Base-by-base conservation (phyloP, 2,329 filamentous ascomycete species). In the Penicillium sp. region DNA sequence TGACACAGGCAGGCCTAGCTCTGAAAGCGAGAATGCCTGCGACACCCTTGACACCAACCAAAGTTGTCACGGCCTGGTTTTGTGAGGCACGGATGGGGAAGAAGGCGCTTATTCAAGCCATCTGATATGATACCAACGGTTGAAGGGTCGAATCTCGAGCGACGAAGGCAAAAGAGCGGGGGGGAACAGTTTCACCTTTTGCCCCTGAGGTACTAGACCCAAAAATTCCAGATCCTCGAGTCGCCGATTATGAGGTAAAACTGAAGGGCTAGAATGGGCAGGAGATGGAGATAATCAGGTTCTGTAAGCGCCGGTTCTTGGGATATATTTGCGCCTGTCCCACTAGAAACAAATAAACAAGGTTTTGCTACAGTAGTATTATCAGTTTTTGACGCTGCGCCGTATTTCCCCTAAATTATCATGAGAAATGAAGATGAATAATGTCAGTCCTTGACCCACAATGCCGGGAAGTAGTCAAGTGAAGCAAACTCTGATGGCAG, bases 101-200 rank as follows among this genome's bases (percentile, higher is more conserved):
- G 26, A 55, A 45, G 56, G 66, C 65, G 65, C 63, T 62, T 68
- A 68, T 55, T 50, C 61, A 60, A 19, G 45, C 47, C 45, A 29
- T 44, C 23, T 63, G 64, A 67, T 66, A 67, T 65, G 66, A 60
- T 67, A 66, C 62, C 67, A 50, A 61, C 57, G 46, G 57, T 51
- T 57, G 56, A 38, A 38, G 5, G 8, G 35, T 13, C 35, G 15
- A 38, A 11, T 11, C 4, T 29, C 7, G 7, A 38, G n/a, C 41
- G 54, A n/a, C 21, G 31, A 13, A 13, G 35, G 31, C 35, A n/a
- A 23, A n/a, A 52, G 30, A 29, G 29, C 21, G 30, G 23, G 30
- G 46, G 29, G 11, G 30, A 17, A 30, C 31, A 29, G 59, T 52
- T 56, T 61, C 53, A 56, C n/a, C 5, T 47, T 35, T 38, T 9